Base-by-base conservation (phyloP, 768 basidiomycete genomes). In the Russula sp. region DNA sequence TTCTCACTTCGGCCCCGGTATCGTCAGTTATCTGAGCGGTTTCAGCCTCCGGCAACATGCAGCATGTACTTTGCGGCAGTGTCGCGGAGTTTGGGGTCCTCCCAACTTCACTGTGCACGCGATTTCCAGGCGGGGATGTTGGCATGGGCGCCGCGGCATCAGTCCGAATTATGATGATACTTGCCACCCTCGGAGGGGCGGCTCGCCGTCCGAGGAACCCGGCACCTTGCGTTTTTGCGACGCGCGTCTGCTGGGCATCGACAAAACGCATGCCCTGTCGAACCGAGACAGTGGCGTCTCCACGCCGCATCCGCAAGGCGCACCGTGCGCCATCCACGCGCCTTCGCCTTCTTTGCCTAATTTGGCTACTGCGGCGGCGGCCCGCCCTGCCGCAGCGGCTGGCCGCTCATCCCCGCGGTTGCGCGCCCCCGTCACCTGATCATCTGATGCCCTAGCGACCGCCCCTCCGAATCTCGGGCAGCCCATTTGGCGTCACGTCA, bases 301-400 rank as follows among this genome's bases (percentile, higher is more conserved):
- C 62, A 63, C 57, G 62, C 62, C 57, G 62, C 60, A 62, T 56
- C 64, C 64, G 49, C 60, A 54, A 65, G 64, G 60, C 60, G 64
- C 60, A 51, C 56, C 64, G 56, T 47, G 64, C 60, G 64, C 64
- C 56, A 48, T 47, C 64, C 64, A 65, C 56, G 64, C 64, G 56
- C 45, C 56, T 53, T 45, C 62, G 39, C 61, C 34, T 62, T 61
- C 63, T 41, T 57, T 62, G 14, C 55, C 51, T 46, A 57, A 53
- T 58, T 63, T 29, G 50, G 56, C 64, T 34, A 61, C 46, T 41
- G 51, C 64, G 51, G 49, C 60, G 45, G 61, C 61, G 64, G 64
- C 55, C 51, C 61, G 55, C 60, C 64, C 60, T 45, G 55, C 64
- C n/a, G n/a, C n/a, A n/a, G n/a, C n/a, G n/a, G n/a, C n/a, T n/a